Evolutionary conservation across 1,284 basidiomycete species (phyloP).

Genomic region (Trametes pubescens): DNA sequence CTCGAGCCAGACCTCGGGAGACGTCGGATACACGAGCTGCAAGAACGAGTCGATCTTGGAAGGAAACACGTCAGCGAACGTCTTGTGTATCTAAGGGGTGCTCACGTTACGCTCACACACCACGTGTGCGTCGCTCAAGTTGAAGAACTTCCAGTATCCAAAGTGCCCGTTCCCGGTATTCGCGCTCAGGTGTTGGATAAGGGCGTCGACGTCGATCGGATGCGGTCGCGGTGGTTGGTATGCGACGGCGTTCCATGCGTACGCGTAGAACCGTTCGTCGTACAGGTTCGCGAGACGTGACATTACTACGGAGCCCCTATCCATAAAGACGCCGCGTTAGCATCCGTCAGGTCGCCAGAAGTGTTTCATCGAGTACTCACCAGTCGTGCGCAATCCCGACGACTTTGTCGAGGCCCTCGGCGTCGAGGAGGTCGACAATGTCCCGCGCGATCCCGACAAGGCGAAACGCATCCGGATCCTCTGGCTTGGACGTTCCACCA

Average conservation of each 20-base stretch:
- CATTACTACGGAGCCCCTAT: constrained; percentile 49
- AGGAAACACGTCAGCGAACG: no score
- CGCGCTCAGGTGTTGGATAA: neutral
- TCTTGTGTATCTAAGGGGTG: neutral
- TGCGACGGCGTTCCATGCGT: constrained; percentile 51
- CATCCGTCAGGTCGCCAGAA: no score
- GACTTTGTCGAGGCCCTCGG: constrained; percentile 46
- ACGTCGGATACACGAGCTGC: constrained; percentile 18
- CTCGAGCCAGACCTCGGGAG: constrained; percentile 17
- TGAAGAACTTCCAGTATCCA: constrained; percentile 54
- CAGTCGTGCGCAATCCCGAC: constrained; percentile 59
- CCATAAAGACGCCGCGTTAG: no score
- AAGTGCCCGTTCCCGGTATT: constrained; percentile 42
- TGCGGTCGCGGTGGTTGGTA: constrained; percentile 44
- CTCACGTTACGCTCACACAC: constrained; percentile 31
- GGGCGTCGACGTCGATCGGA: neutral
- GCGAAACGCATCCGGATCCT: constrained; percentile 45
- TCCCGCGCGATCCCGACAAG: constrained; percentile 48
- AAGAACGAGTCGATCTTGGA: constrained; percentile 23
- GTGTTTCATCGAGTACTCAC: constrained; percentile 35
- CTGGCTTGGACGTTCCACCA: constrained; percentile 56
- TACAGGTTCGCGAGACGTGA: constrained; percentile 49
- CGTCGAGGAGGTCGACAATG: constrained; percentile 53
- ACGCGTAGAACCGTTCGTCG: constrained; percentile 50
- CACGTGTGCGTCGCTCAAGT: constrained; percentile 41